phyloP scores from a whole-genome alignment of 805 yeast species.

The Saturnispora sekii region DNA sequence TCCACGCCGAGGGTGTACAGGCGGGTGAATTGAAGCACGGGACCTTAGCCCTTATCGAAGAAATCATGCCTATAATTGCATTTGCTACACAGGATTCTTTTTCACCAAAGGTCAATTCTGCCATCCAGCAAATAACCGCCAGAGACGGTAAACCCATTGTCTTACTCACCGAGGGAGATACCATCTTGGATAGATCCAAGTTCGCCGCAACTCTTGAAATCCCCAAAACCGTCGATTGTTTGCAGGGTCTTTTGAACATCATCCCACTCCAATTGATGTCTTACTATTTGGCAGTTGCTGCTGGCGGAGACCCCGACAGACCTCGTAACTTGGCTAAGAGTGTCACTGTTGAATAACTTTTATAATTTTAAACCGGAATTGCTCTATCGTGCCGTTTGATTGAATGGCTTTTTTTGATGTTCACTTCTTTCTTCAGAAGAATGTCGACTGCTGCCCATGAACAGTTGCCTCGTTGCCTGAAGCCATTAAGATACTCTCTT shows the following conservation, averaged over 20 bases:
- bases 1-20: conserved; percentile 98
- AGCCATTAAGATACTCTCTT: conserved; percentile 67
- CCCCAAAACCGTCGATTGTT: conserved; percentile 92
- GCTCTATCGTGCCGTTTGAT: neutral
- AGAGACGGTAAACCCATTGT: conserved; percentile 96
- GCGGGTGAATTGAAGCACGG: conserved; percentile 99
- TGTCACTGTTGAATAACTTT: conserved; percentile 79
- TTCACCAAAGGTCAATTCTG: conserved; percentile 92
- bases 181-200: conserved; percentile 44
- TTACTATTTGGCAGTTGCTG: conserved; percentile 91
- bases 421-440: neutral
- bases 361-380: neutral
- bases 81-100: conserved; percentile 94
- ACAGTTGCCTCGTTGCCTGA: conserved; percentile 35
- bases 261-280: conserved; percentile 93
- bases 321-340: conserved; percentile 98
- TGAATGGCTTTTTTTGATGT: neutral
- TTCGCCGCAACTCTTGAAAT: conserved; percentile 72
- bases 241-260: conserved; percentile 92
- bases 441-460: conserved; percentile 37
- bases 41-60: conserved; percentile 93
- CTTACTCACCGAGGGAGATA: conserved; percentile 77
- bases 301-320: conserved; percentile 96
- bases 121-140: conserved; percentile 93
- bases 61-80: conserved; percentile 85